Percentiles rank a stretch among this genome's conserved stretches.
Evolutionary conservation across 768 basidiomycete species (phyloP).

Genomic region (Naematelia aurantialba): DNA sequence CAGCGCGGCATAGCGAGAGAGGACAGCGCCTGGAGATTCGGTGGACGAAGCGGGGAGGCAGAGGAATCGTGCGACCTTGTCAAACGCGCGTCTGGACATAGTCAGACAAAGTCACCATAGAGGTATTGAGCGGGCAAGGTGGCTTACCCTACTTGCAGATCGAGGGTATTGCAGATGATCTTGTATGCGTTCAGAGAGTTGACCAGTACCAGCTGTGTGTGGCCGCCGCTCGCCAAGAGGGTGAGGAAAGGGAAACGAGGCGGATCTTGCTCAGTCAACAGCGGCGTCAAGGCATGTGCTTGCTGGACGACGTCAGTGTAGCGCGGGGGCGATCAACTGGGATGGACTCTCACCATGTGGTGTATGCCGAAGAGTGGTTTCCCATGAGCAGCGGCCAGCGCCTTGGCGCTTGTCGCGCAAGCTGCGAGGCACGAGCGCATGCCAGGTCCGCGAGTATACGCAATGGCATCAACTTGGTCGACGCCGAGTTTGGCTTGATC

Average conservation of each 20-base stretch:
- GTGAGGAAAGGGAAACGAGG: slow-evolving; percentile 80
- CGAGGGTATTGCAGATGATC: slow-evolving; percentile 69
- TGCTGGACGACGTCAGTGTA: slow-evolving; percentile 57
- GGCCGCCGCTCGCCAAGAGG: slow-evolving; percentile 87
- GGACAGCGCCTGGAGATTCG: slow-evolving; percentile 22
- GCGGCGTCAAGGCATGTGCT: slow-evolving; percentile 82
- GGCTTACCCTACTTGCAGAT: slow-evolving; percentile 66
- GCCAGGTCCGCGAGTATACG: slow-evolving; percentile 71
- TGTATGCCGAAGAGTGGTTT: slow-evolving; percentile 87
- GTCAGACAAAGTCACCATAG: not conserved
- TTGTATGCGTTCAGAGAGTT: slow-evolving; percentile 59
- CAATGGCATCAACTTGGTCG: slow-evolving; percentile 74
- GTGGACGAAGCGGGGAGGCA: slow-evolving; percentile 53
- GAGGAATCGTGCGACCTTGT: slow-evolving; percentile 74
- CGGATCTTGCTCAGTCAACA: slow-evolving; percentile 59
- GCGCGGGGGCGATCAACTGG: not conserved
- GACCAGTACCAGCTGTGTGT: slow-evolving; percentile 80
- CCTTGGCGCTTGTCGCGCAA: slow-evolving; percentile 76
- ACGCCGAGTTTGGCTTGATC: slow-evolving; percentile 61
- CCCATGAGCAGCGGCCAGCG: slow-evolving; percentile 68
- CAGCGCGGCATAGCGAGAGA: slow-evolving; percentile 26
- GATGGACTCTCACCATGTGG: slow-evolving; percentile 69
- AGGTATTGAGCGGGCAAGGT: not conserved
- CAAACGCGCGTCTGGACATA: slow-evolving; percentile 59
- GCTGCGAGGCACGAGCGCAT: slow-evolving; percentile 77